A percentile compares a stretch with the other conserved stretches of the same genome.
phyloP scores from a whole-genome alignment of 306 rosid species.

The Ziziphus jujuba region DNA sequence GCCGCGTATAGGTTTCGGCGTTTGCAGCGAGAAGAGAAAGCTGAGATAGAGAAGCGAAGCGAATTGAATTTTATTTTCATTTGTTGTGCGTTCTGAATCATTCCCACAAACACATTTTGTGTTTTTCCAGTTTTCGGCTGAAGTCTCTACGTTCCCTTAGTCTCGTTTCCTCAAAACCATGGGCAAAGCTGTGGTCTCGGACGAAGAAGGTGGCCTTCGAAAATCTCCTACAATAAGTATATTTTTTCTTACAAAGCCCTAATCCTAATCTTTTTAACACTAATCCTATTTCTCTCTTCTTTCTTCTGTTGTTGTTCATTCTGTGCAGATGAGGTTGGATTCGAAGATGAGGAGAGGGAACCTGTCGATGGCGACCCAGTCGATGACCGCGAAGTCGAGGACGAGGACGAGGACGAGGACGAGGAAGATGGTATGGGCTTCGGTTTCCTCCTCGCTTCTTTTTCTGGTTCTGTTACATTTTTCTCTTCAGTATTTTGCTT shows the following conservation, averaged over 20 bases:
- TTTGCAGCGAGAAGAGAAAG: no score
- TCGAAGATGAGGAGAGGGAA: conserved; percentile 72
- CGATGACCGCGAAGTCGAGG: conserved; percentile 48
- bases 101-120: no score
- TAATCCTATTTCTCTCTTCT: conserved; percentile 6
- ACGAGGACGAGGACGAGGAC: conserved; percentile 74
- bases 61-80: no score
- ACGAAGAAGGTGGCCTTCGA: conserved; percentile 63
- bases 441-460: neutral
- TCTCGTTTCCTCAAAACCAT: conserved; percentile 11
- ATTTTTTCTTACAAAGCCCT: neutral
- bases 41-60: no score
- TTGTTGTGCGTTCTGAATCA: no score
- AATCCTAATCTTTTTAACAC: neutral
- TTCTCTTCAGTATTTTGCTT: neutral
- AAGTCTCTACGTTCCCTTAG: no score
- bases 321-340: conserved; percentile 67
- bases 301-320: conserved; percentile 15
- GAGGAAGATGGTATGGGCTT: conserved; percentile 77
- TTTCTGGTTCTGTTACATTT: neutral
- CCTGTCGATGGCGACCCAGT: conserved; percentile 52
- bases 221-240: neutral
- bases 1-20: no score
- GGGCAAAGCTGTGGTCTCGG: conserved; percentile 49
- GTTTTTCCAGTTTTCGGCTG: no score